phyloP scores from a whole-genome alignment of 2,329 filamentous ascomycete genomes.

The Colletotrichum paranaense region DNA sequence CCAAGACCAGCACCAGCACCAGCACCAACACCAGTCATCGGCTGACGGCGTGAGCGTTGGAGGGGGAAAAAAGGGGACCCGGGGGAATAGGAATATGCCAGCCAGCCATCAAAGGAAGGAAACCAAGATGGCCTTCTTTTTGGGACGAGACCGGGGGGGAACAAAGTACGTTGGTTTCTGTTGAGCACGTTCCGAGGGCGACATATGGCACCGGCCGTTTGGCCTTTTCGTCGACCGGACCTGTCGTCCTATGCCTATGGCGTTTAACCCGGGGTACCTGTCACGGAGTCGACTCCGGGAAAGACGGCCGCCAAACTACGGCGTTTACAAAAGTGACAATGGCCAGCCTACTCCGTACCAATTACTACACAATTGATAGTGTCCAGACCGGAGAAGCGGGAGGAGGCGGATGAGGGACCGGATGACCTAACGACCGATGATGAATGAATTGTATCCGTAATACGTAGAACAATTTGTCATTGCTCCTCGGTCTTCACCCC shows the following conservation, averaged over 20 bases:
- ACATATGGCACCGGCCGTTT: neutral
- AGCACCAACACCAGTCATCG: conserved; percentile 5
- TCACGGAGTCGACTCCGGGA: conserved; percentile 24
- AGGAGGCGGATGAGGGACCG: neutral
- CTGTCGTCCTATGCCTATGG: neutral
- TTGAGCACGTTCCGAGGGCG: neutral
- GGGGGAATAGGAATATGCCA: neutral
- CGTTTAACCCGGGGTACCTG: neutral
- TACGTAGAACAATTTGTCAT: neutral
- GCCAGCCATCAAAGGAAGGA: neutral
- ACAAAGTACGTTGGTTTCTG: neutral
- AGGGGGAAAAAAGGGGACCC: neutral
- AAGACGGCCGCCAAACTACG: neutral
- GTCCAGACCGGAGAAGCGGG: neutral
- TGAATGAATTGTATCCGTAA: neutral
- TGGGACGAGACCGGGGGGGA: conserved; percentile 2
- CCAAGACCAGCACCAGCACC: conserved; percentile 17
- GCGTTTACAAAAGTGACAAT: neutral
- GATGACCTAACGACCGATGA: neutral
- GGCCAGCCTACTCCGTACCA: neutral
- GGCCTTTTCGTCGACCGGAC: neutral
- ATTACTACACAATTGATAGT: neutral
- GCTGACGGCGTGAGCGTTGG: conserved; percentile 30
- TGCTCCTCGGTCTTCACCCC: neutral
- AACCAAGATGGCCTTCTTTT: neutral